A percentile compares a stretch with the other conserved stretches of the same genome.
Evolutionary conservation across 2,329 filamentous ascomycete genomes (phyloP).

Genomic region (Trichoderma sp.): DNA sequence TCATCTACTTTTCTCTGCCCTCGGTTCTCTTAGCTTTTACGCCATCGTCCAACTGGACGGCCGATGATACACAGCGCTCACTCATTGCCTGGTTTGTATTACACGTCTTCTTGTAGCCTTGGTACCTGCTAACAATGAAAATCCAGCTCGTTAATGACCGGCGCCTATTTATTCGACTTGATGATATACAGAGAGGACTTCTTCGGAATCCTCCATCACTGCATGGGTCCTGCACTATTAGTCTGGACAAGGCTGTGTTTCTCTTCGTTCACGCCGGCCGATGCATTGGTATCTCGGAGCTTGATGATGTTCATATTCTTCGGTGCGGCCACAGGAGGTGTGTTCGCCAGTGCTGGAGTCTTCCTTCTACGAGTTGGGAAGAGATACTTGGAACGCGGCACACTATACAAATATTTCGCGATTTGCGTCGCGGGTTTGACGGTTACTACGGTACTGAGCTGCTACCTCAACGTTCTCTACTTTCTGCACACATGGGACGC

Average conservation of each 20-base stretch:
- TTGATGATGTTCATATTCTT: conserved; percentile 13
- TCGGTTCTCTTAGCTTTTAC: neutral
- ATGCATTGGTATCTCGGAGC: neutral
- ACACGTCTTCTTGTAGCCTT: neutral
- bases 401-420: neutral
- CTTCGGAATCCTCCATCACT: neutral
- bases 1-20: neutral
- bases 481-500: neutral
- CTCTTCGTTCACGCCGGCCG: neutral
- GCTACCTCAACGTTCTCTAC: conserved; percentile 8
- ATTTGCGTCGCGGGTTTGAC: neutral
- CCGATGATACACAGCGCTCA: neutral
- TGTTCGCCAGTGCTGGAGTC: neutral
- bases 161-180: conserved; percentile 1
- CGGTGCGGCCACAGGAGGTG: neutral
- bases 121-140: neutral
- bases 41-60: neutral
- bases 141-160: neutral
- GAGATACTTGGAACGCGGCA: neutral
- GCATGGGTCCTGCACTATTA: conserved; percentile 2
- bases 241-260: neutral
- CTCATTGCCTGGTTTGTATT: neutral
- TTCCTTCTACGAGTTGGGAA: conserved; percentile 10
- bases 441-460: neutral
- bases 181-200: conserved; percentile 2